These are phyloP conservation scores for Stereocaulon alpinum DNA, from an alignment of 495 filamentous ascomycete genomes.

Conservation along the genomic window DNA sequence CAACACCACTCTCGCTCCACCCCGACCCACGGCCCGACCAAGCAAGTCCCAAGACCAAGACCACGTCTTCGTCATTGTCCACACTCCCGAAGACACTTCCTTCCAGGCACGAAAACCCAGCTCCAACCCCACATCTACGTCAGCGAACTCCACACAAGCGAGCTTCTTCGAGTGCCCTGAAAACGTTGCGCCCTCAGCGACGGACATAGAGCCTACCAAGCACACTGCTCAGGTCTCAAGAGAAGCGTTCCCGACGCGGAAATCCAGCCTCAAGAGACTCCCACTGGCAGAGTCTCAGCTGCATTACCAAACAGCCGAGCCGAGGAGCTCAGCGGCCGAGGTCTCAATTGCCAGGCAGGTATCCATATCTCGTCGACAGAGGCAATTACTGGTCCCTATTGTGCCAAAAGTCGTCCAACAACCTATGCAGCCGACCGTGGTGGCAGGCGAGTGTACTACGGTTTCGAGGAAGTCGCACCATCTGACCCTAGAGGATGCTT, in stretches of 20 bases:
- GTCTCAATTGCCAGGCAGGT: constrained; percentile 51
- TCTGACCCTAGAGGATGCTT: constrained; percentile 13
- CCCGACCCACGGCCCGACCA: constrained; percentile 2
- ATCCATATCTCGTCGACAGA: constrained; percentile 46
- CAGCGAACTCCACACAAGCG: constrained; percentile 10
- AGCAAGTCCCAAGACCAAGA: constrained; percentile 10
- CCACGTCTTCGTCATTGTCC: constrained; percentile 12
- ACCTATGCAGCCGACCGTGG: constrained; percentile 18
- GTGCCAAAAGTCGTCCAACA: constrained; percentile 16
- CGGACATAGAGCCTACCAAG: neutral
- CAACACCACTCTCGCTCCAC: constrained; percentile 35
- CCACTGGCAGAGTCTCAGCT: neutral
- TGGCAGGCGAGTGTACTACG: neutral
- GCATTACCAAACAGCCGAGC: neutral
- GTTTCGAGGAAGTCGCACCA: constrained; percentile 12
- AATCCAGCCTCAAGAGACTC: constrained; percentile 15
- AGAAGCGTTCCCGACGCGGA: constrained; percentile 13
- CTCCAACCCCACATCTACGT: constrained; percentile 3
- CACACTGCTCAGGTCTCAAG: neutral
- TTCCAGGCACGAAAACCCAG: constrained; percentile 10
- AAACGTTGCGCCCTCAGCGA: neutral
- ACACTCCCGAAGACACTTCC: constrained; percentile 6
- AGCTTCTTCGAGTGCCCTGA: constrained; percentile 17
- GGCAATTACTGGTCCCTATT: constrained; percentile 32
- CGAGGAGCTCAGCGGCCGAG: constrained; percentile 36